Conservation (phyloP, 2,329 filamentous ascomycete species). For the Colletotrichum scovillei region DNA sequence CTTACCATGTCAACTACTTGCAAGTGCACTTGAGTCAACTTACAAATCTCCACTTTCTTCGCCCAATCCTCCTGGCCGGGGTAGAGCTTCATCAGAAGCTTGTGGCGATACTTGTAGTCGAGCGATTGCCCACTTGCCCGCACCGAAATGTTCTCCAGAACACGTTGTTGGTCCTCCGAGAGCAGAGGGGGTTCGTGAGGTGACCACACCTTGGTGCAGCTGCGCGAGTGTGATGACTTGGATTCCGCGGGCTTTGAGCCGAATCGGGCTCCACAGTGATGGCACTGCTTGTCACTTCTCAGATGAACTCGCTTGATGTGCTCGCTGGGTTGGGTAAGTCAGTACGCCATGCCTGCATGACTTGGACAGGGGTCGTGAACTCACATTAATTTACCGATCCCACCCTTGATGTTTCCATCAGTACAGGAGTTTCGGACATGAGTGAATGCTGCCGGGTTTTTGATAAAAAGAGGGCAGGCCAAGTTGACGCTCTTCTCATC, state of each 20-base stretch:
- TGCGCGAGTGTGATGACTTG: slow-evolving; percentile 30
- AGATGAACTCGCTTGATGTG: slow-evolving; percentile 33
- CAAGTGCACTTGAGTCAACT: background rate
- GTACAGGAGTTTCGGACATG: slow-evolving; percentile 32
- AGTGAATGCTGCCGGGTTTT: slow-evolving; percentile 26
- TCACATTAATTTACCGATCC: slow-evolving; percentile 34
- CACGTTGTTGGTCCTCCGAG: slow-evolving; percentile 26
- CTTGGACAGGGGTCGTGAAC: background rate
- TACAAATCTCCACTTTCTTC: slow-evolving; percentile 30
- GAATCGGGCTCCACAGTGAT: slow-evolving; percentile 29
- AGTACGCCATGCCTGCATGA: background rate
- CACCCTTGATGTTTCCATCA: slow-evolving; percentile 33
- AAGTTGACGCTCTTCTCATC: slow-evolving; percentile 34
- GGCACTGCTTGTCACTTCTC: slow-evolving; percentile 33
- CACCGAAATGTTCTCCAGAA: slow-evolving; percentile 27
- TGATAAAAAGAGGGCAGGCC: slow-evolving; percentile 33
- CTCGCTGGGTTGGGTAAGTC: slow-evolving; percentile 18
- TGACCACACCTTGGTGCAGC: slow-evolving; percentile 25
- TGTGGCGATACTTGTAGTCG: slow-evolving; percentile 33
- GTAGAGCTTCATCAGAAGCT: slow-evolving; percentile 33
- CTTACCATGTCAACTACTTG: too few species aligned
- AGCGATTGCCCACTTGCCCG: slow-evolving; percentile 29
- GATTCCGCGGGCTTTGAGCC: slow-evolving; percentile 31
- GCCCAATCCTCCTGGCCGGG: slow-evolving; percentile 33
- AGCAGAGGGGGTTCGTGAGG: slow-evolving; percentile 26